Percentiles rank a stretch among this genome's conserved stretches.
phyloP scores from a whole-genome alignment of 2,329 filamentous ascomycete genomes.

The Capronia coronata region DNA sequence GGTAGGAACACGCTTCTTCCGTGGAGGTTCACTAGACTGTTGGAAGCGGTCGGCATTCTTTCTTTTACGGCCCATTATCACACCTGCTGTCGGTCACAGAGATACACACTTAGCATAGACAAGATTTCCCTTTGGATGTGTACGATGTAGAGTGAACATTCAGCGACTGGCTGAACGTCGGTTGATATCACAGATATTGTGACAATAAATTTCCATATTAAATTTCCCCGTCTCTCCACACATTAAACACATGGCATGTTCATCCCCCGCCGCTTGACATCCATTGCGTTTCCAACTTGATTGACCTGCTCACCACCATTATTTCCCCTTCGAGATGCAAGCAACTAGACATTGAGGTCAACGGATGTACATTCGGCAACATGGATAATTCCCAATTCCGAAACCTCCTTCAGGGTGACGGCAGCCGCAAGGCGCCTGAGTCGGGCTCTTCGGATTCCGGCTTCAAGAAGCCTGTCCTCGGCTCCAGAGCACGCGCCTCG shows the following conservation, averaged over 20 bases:
- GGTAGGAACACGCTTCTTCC: slow-evolving; percentile 7
- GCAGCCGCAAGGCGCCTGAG: slow-evolving; percentile 1
- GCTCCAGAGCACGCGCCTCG: slow-evolving; percentile 69
- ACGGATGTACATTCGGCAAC: not conserved
- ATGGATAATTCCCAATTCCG: slow-evolving; percentile 99
- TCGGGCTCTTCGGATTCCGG: slow-evolving; percentile 41
- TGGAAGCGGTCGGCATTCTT: slow-evolving; percentile 9
- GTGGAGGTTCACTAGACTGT: not conserved
- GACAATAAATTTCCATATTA: no score
- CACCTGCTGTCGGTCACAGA: not conserved
- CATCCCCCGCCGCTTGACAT: not conserved
- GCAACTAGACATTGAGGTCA: not conserved
- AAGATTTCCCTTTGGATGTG: no score
- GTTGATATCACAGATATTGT: no score
- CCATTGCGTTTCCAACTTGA: no score
- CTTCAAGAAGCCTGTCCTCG: slow-evolving; percentile 53
- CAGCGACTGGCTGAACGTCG: not conserved
- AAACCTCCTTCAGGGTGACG: slow-evolving; percentile 54
- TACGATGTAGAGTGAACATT: no score
- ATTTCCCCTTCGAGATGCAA: not conserved
- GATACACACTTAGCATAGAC: not conserved
- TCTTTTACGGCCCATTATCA: slow-evolving; percentile 16
- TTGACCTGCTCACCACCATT: no score
- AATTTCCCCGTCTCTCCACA: not conserved
- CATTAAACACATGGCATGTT: no score